Base-by-base conservation (phyloP, 2,329 filamentous ascomycete species). In the Talaromyces verruculosus region DNA sequence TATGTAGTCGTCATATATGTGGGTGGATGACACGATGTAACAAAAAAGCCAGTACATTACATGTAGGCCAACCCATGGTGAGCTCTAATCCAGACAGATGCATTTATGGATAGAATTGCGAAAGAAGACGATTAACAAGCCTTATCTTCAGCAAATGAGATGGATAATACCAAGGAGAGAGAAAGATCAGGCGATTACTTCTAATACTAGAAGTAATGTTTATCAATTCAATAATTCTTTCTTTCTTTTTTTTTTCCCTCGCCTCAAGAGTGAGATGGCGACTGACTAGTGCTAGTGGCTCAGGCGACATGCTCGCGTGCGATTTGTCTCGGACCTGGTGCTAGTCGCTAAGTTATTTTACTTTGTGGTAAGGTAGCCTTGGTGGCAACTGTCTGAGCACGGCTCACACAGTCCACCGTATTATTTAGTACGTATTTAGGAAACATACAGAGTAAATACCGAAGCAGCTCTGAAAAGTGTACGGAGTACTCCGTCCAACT, bases 231-330 rank as follows among this genome's bases (percentile, higher is more conserved):
- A 25, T 25, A 25, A 25, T 37, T 57, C 22, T 17, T 35, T 22
- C 22, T 17, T 37, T 22, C 15, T n/a, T n/a, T n/a, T n/a, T 22
- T 22, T 37, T 17, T 37, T 22, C 15, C 25, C 30, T 15, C 3
- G n/a, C 51, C 28, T 55, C 28, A 5, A 47, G 19, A 13, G 41
- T 30, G 5, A 17, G 17, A 17, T 30, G 47, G 47, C 13, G 28
- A 53, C 51, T 55, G 51, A 39, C 53, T n/a, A 11, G 25, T 30
- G 35, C 4, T 37, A 35, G 37, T n/a, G 37, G 25, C 65, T 66
- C 65, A 66, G 65, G 65, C 65, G 65, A 41, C 60, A 15, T 66
- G 65, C 65, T 66, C 65, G 65, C 65, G 61, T 66, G 65, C 37
- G 19, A n/a, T 37, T 57, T 19, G 17, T 35, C 49, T 55, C 58